phyloP scores from a whole-genome alignment of 306 rosid genomes.

The Malus sieversii region DNA sequence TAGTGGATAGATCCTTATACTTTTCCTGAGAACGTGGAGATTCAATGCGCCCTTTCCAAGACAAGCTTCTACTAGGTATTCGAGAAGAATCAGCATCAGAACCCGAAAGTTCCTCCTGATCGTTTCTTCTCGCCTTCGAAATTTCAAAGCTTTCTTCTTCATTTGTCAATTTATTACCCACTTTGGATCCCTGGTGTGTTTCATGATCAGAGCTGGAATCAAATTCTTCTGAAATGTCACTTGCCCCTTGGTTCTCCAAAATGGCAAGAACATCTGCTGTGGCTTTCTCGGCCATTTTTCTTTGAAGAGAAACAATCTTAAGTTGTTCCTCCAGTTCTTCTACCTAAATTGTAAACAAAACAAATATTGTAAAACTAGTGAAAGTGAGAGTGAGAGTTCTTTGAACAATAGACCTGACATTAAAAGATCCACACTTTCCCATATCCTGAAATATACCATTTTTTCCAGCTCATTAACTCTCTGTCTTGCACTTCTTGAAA shows the following conservation, averaged over 20 bases:
- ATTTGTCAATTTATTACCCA: conserved; percentile 29
- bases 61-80: conserved; percentile 54
- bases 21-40: conserved; percentile 50
- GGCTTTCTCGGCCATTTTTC: conserved; percentile 95
- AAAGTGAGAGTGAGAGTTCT: conserved; percentile 7
- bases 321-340: conserved; percentile 78
- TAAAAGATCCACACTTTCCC: conserved; percentile 11
- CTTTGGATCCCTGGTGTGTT: conserved; percentile 47
- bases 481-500: conserved; percentile 75
- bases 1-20: conserved; percentile 34
- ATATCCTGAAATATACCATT: conserved; percentile 38
- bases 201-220: conserved; percentile 72
- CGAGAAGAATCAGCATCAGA: conserved; percentile 59
- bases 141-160: conserved; percentile 27
- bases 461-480: conserved; percentile 75
- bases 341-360: conserved; percentile 38
- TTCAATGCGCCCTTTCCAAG: conserved; percentile 80
- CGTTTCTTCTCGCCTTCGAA: conserved; percentile 37
- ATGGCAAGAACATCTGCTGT: conserved; percentile 85
- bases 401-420: conserved; percentile 1
- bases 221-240: conserved; percentile 59
- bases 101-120: conserved; percentile 47
- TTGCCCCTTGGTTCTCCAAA: conserved; percentile 67
- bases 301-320: conserved; percentile 56
- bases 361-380: neutral